Evolutionary conservation across 139 green algal genomes (phyloP).

Genomic region (Edaphochlamys debaryana): DNA sequence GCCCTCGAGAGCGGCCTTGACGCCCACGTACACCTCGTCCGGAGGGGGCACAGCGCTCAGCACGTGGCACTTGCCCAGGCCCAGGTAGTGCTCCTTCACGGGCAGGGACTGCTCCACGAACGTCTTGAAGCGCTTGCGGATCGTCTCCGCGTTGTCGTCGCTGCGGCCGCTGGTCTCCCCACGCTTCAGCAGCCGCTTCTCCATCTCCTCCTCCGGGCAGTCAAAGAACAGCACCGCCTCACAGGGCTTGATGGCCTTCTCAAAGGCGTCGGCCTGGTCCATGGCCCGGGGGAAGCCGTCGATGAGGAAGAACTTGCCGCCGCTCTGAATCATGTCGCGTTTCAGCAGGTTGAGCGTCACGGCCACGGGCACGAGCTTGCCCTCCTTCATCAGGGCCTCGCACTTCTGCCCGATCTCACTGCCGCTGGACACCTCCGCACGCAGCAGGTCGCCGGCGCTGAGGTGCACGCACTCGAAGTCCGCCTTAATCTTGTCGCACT

Average conservation of each 20-base stretch:
- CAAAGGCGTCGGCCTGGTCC: conserved; percentile 83
- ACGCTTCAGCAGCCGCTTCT: conserved; percentile 84
- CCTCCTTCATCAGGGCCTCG: conserved; percentile 84
- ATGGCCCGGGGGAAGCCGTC: conserved; percentile 92
- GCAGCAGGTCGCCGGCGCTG: conserved; percentile 79
- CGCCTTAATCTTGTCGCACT: conserved; percentile 61
- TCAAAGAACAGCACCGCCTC: conserved; percentile 58
- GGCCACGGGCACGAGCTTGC: conserved; percentile 79
- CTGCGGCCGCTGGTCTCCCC: conserved; percentile 81
- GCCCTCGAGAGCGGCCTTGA: conserved; percentile 34
- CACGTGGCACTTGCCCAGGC: conserved; percentile 69
- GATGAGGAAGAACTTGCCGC: conserved; percentile 83
- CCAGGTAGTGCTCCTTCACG: conserved; percentile 87
- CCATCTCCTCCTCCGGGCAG: conserved; percentile 79
- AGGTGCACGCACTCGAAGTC: conserved; percentile 58
- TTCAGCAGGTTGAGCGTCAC: conserved; percentile 84
- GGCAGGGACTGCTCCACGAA: conserved; percentile 88
- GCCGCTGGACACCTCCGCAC: conserved; percentile 77
- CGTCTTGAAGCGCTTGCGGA: conserved; percentile 95
- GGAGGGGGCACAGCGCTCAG: conserved; percentile 49
- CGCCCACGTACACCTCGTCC: conserved; percentile 27
- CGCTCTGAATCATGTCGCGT: conserved; percentile 73
- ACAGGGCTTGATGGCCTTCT: conserved; percentile 61
- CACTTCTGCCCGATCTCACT: conserved; percentile 69
- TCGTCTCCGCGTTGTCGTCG: conserved; percentile 78